Base-by-base conservation (phyloP, 164 flowering plant species). In the Piper betle region DNA sequence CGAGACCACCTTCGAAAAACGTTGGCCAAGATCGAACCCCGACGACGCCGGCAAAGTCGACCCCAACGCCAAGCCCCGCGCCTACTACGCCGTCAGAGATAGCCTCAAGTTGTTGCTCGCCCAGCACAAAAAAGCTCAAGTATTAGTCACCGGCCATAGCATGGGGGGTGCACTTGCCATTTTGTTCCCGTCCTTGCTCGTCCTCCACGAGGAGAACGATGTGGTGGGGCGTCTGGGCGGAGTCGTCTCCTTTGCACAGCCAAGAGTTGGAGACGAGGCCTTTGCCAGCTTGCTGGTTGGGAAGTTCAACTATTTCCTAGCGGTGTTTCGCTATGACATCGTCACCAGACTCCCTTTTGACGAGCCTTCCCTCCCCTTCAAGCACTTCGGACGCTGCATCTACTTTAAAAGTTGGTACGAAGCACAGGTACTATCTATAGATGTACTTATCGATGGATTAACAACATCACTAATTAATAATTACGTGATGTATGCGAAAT, bases 141-240 rank as follows among this genome's bases (percentile, higher is more conserved):
- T 76, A 37, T 17, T 85, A 4, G 39, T 84, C 4, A 85, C 91
- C 0, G 89, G 96, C 0, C 96, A 87, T 65, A 82, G 89, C 60
- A 37, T 82, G 42, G 91, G 95, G 3, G 89, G 80, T 13, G 89
- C 91, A 5, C 67, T 87, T 5, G 87, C 96, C 2, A 62, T 67
- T 33, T 58, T 84, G 0, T 87, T 85, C 50, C 80, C 82, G 2
- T 71, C 87, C 0, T 25, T 85, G 20, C 63, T 87, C 19, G 65
- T 75, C 0, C 42, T 76, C 33, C 83, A 87, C 59, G 67, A 74
- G 16, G 89, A 85, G 65, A 62, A 39, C 2, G 5, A 18, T 57
- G 39, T 85, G 55, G 50, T 85, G 71, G 70, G 71, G 57, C 73
- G 81, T 38, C 5, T 83, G 17, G 68, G 60, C 4, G 88, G 81